phyloP scores from a whole-genome alignment of 164 flowering plant genomes.

The Nymphaea thermarum region DNA sequence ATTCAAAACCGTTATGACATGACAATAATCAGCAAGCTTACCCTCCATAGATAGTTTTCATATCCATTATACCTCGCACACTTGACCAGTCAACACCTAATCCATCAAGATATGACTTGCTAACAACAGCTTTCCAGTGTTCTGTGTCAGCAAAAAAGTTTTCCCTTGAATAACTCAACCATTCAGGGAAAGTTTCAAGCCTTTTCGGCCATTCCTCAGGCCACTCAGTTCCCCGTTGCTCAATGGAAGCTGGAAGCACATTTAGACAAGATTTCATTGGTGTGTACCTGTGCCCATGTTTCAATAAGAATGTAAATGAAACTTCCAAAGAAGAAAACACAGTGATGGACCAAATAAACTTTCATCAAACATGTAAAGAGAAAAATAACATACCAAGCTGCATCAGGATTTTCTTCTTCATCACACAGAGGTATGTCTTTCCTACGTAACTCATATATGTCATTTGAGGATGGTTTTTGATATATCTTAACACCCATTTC shows the following conservation, averaged over 20 bases:
- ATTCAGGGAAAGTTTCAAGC: constrained; percentile 74
- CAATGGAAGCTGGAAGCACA: constrained; percentile 65
- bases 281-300: constrained; percentile 46
- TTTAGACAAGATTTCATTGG: constrained; percentile 68
- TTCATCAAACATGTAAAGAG: background rate
- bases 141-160: constrained; percentile 48
- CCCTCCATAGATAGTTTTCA: constrained; percentile 95
- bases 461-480: constrained; percentile 88
- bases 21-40: constrained; percentile 13
- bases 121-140: constrained; percentile 75
- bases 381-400: constrained; percentile 58
- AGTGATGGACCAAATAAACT: background rate
- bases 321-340: background rate
- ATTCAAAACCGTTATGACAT: too few relatives aligned
- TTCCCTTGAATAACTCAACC: constrained; percentile 51
- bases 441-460: constrained; percentile 72
- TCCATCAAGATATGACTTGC: constrained; percentile 75
- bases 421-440: constrained; percentile 78
- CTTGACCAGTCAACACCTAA: constrained; percentile 85
- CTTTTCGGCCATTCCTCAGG: constrained; percentile 97
- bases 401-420: constrained; percentile 87
- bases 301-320: background rate
- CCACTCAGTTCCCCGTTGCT: constrained; percentile 90
- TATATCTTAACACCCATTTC: constrained; percentile 77
- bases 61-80: constrained; percentile 76